phyloP scores from a whole-genome alignment of 495 filamentous ascomycete species.

The Endocarpon pusillum region DNA sequence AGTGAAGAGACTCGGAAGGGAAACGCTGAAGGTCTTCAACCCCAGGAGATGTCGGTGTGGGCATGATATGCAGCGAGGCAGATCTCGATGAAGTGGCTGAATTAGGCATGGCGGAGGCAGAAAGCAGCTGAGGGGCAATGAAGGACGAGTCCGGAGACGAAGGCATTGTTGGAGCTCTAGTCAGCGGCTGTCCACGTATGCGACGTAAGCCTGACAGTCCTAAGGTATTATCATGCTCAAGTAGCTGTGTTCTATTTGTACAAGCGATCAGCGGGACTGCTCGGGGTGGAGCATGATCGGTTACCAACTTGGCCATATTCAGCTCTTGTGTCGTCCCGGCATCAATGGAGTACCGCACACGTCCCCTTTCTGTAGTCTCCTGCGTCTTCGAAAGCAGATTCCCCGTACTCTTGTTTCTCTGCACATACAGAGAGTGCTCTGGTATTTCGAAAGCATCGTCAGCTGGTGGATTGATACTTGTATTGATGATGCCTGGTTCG shows the following conservation, averaged over 20 bases:
- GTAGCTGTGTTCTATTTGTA: constrained; percentile 33
- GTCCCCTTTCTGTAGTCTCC: constrained; percentile 4
- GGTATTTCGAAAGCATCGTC: constrained; percentile 1
- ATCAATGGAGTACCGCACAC: constrained; percentile 13
- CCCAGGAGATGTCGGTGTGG: constrained; percentile 50
- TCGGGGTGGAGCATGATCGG: constrained; percentile 25
- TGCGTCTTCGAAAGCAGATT: constrained; percentile 25
- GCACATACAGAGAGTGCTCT: constrained; percentile 15
- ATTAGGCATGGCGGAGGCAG: constrained; percentile 39
- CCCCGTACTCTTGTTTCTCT: constrained; percentile 47
- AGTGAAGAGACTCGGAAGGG: constrained; percentile 89
- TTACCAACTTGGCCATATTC: constrained; percentile 10
- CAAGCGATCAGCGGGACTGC: constrained; percentile 17
- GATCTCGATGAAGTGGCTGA: constrained; percentile 33
- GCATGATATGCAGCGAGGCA: constrained; percentile 37
- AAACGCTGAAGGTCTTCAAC: constrained; percentile 83
- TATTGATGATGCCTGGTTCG: constrained; percentile 3
- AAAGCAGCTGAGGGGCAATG: constrained; percentile 36
- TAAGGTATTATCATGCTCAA: constrained; percentile 45
- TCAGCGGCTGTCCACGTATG: constrained; percentile 70
- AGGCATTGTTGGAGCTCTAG: constrained; percentile 46
- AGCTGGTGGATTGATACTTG: constrained; percentile 7
- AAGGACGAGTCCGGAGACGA: constrained; percentile 48
- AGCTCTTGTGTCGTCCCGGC: constrained; percentile 4
- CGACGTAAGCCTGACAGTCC: constrained; percentile 68